Conservation (phyloP, 2,329 filamentous ascomycete genomes). For the Nemania diffusa region DNA sequence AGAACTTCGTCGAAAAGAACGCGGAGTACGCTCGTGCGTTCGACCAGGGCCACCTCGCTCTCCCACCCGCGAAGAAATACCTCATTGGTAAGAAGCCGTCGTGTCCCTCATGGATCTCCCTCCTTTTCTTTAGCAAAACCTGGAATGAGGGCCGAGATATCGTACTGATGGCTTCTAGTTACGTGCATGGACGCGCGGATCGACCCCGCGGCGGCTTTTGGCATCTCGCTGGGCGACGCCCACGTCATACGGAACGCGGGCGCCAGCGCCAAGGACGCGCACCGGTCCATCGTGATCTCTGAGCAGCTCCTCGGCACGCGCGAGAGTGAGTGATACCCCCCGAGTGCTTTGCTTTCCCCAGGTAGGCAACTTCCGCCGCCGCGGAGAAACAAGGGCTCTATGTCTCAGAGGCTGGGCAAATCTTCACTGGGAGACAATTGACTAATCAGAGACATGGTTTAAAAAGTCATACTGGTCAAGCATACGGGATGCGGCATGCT, state of each 20-base stretch:
- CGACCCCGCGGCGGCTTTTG: slow-evolving; percentile 74
- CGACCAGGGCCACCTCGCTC: slow-evolving; percentile 71
- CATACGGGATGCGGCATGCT: slow-evolving; percentile 80
- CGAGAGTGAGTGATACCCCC: slow-evolving; percentile 58
- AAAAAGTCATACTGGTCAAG: slow-evolving; percentile 72
- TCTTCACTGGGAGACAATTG: not conserved
- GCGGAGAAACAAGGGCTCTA: not conserved
- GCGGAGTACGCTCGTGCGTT: slow-evolving; percentile 68
- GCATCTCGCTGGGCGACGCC: slow-evolving; percentile 77
- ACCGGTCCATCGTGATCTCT: slow-evolving; percentile 80
- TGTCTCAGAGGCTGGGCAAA: not conserved
- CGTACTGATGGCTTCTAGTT: slow-evolving; percentile 54
- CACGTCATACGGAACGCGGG: slow-evolving; percentile 83
- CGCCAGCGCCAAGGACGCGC: slow-evolving; percentile 72
- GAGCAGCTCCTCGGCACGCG: slow-evolving; percentile 80
- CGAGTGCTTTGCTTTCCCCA: not conserved
- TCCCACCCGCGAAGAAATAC: slow-evolving; percentile 77
- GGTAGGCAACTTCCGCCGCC: not conserved
- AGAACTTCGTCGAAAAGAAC: slow-evolving; percentile 68
- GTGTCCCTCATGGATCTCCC: not conserved
- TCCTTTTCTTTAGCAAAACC: not conserved
- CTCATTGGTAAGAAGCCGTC: slow-evolving; percentile 61
- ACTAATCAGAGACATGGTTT: slow-evolving; percentile 4
- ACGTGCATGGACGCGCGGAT: slow-evolving; percentile 86
- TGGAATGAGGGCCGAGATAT: not conserved